Percentiles rank a stretch among this genome's conserved stretches.
Conservation (phyloP, 805 yeast genomes). For the Yarrowia sp. region DNA sequence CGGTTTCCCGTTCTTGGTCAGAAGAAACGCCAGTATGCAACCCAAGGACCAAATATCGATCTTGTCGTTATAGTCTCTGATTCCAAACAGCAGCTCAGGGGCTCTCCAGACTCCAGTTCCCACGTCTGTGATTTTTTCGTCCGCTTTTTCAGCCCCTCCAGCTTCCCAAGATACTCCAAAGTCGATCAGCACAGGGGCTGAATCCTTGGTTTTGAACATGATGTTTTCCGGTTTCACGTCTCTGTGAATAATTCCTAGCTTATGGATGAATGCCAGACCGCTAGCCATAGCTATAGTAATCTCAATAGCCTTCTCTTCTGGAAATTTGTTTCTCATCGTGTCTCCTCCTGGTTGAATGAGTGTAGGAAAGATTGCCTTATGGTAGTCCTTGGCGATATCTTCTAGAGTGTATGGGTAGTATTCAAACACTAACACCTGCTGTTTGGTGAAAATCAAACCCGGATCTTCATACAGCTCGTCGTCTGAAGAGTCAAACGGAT, state of each 20-base stretch:
- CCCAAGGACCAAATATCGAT: conserved; percentile 77
- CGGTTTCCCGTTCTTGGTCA: conserved; percentile 43
- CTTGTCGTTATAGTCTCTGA: conserved; percentile 50
- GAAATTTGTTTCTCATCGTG: conserved; percentile 41
- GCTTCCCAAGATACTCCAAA: conserved; percentile 63
- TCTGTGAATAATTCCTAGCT: conserved; percentile 63
- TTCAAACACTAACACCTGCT: conserved; percentile 21
- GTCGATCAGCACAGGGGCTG: conserved; percentile 49
- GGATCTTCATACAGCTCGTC: conserved; percentile 36
- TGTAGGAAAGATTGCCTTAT: conserved; percentile 40
- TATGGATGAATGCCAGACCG: conserved; percentile 66
- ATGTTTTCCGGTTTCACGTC: conserved; percentile 68
- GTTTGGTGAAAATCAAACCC: conserved; percentile 45
- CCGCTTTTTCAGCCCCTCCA: conserved; percentile 38
- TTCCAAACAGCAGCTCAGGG: conserved; percentile 68
- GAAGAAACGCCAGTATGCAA: conserved; percentile 55
- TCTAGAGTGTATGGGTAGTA: conserved; percentile 42
- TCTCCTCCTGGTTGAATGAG: conserved; percentile 32
- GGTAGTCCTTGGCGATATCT: conserved; percentile 38
- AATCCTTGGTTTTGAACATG: conserved; percentile 45
- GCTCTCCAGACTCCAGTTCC: conserved; percentile 68
- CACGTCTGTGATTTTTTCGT: conserved; percentile 50
- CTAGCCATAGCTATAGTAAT: conserved; percentile 41
- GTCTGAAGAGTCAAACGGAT: conserved; percentile 33
- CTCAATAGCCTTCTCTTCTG: conserved; percentile 38